Percentiles rank a stretch among this genome's conserved stretches.
These are phyloP conservation scores for Agaricus subrufescens DNA, from an alignment of 768 basidiomycete genomes.

Conservation along the genomic window DNA sequence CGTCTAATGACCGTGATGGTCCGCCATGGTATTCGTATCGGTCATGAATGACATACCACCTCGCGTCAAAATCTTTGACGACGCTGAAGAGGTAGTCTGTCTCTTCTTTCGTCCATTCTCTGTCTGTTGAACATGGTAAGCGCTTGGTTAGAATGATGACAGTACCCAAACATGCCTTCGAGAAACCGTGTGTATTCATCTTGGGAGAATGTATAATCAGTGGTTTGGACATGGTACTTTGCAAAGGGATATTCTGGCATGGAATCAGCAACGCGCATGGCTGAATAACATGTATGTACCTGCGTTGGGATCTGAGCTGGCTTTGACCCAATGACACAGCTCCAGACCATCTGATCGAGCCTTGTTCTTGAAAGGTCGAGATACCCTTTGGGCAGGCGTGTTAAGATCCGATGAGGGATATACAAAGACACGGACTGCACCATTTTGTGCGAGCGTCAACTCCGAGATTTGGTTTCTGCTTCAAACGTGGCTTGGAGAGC, in stretches of 20 bases:
- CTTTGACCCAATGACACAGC: constrained; percentile 83
- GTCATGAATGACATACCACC: constrained; percentile 89
- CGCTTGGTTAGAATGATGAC: neutral
- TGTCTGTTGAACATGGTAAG: constrained; percentile 39
- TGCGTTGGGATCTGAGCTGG: constrained; percentile 42
- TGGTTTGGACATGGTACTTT: constrained; percentile 72
- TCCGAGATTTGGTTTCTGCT: constrained; percentile 79
- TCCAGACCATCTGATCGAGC: constrained; percentile 65
- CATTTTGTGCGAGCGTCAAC: constrained; percentile 65
- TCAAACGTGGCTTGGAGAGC: constrained; percentile 76
- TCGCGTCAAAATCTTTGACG: constrained; percentile 75
- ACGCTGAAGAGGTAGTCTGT: constrained; percentile 88
- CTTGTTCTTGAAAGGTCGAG: constrained; percentile 65
- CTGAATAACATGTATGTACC: constrained; percentile 35
- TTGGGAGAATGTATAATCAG: constrained; percentile 68
- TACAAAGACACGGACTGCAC: constrained; percentile 30
- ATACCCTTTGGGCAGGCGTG: constrained; percentile 54
- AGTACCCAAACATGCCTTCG: constrained; percentile 45
- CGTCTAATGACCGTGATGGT: constrained; percentile 62
- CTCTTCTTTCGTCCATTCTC: constrained; percentile 88
- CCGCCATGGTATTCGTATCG: constrained; percentile 76
- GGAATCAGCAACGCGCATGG: neutral
- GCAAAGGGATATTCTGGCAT: constrained; percentile 71
- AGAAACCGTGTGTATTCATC: constrained; percentile 85
- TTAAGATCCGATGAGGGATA: neutral